These are phyloP conservation scores for Achaetomiella virescens DNA, from an alignment of 495 filamentous ascomycete species.

Conservation along the genomic window DNA sequence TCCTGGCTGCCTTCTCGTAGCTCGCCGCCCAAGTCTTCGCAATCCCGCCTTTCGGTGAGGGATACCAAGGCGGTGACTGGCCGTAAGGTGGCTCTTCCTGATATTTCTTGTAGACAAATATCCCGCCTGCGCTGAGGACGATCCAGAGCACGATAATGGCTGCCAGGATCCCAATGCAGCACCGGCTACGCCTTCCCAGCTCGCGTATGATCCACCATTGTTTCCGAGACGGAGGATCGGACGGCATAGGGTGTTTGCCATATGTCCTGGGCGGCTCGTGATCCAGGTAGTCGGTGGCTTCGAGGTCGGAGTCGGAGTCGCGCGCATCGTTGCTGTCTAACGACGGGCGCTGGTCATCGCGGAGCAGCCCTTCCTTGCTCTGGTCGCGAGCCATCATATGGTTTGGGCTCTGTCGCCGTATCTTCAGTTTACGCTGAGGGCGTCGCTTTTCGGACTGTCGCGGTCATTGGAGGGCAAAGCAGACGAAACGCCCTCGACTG, in stretches of 20 bases:
- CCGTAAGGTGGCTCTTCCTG: slow-evolving; percentile 41
- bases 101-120: slow-evolving; percentile 39
- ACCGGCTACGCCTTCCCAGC: slow-evolving; percentile 30
- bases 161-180: slow-evolving; percentile 27
- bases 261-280: slow-evolving; percentile 19
- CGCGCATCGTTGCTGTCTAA: slow-evolving; percentile 22
- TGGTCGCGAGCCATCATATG: slow-evolving; percentile 13
- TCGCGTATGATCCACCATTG: slow-evolving; percentile 19
- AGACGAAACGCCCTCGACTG: too few relatives aligned
- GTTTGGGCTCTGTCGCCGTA: too few relatives aligned
- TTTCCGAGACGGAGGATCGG: background rate
- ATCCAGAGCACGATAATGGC: slow-evolving; percentile 28
- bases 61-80: slow-evolving; percentile 74
- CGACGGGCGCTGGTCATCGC: slow-evolving; percentile 21
- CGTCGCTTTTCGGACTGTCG: background rate
- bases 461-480: background rate
- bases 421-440: background rate
- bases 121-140: slow-evolving; percentile 32
- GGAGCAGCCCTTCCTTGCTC: slow-evolving; percentile 22
- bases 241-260: background rate
- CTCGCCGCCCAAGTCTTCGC: slow-evolving; percentile 64
- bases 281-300: slow-evolving; percentile 38
- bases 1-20: slow-evolving; percentile 70
- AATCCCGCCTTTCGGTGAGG: slow-evolving; percentile 75
- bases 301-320: slow-evolving; percentile 37